Evolutionary conservation across 2,329 filamentous ascomycete genomes (phyloP), one percentile per base, ranked within the genome.

Genomic region (Pyricularia grisea): DNA sequence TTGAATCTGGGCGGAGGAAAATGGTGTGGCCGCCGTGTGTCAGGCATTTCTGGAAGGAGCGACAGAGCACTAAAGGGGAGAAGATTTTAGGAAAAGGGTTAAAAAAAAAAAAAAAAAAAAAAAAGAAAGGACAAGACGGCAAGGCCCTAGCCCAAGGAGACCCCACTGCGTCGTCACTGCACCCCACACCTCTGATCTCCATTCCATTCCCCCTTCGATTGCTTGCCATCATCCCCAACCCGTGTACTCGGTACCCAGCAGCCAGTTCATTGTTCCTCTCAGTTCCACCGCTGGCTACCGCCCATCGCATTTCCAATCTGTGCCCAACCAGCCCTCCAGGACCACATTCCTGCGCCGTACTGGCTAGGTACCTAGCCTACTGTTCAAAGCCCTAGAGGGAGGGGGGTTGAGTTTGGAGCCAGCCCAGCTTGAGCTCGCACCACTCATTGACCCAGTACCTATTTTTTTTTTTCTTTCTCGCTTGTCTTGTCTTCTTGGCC

Each of bases 401-500:
- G 42, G 42, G 42, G 42, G 14, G 42, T 50, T 50, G 17, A 50
- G 42, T 50, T 50, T 50, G 17, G 42, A 50, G 42, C 42, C 42
- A 50, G 36, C 36, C 36, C 36, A 42, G 42, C 42, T 50, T 50
- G 42, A 50, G 42, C 42, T 50, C 17, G 42, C 42, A 50, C 42
- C 42, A n/a, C 42, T 50, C 42, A 50, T 50, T 50, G 42, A 50
- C 42, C 42, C 42, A 50, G 20, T 36, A 25, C 23, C 20, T 50
- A n/a, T 27, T 63, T 23, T 63, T 63, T 25, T 63, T 17, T 63
- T 25, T 63, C 28, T 28, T 63, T 63, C 20, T 33, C 10, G 17
- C 63, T 33, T 33, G 58, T 27, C 25, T 61, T 27, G 31, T 69
- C 28, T 66, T 65, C 33, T 63, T 66, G 42, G 70, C 68, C 70